Evolutionary conservation across 2,329 filamentous ascomycete genomes (phyloP).

Genomic region (Colletotrichum tanaceti): DNA sequence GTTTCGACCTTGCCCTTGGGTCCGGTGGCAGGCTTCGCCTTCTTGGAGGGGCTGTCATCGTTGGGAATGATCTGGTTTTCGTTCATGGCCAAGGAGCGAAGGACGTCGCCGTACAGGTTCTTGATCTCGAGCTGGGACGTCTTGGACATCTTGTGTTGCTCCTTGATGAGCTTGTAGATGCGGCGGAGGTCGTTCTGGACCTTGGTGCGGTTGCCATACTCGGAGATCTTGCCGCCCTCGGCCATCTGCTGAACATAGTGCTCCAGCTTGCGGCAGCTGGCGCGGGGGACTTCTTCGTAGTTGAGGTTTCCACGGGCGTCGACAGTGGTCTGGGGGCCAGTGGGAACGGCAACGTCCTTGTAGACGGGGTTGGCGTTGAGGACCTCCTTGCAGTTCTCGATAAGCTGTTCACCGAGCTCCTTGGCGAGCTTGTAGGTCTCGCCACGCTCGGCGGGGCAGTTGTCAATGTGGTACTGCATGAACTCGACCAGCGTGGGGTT

Average conservation of each 20-base stretch:
- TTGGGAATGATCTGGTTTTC: conserved; percentile 96
- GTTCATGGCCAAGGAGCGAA: conserved; percentile 96
- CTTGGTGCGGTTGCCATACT: conserved; percentile 98
- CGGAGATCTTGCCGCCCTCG: conserved; percentile 96
- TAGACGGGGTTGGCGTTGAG: conserved; percentile 86
- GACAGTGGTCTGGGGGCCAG: conserved; percentile 91
- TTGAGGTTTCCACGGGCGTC: conserved; percentile 92
- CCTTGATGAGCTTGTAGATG: conserved; percentile 98
- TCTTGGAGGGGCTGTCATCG: conserved; percentile 68
- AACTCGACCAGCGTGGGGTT: conserved; percentile 96
- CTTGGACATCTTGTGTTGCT: conserved; percentile 98
- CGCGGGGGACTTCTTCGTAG: conserved; percentile 87
- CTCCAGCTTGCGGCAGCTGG: conserved; percentile 94
- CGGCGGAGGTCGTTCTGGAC: conserved; percentile 94
- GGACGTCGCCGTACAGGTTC: conserved; percentile 90
- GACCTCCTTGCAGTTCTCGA: conserved; percentile 97
- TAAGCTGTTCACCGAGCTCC: conserved; percentile 89
- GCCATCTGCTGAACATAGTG: conserved; percentile 99
- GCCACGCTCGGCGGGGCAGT: conserved; percentile 94
- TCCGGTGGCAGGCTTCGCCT: conserved; percentile 65
- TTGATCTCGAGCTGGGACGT: conserved; percentile 97
- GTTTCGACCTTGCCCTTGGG: conserved; percentile 94
- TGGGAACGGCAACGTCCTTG: conserved; percentile 95
- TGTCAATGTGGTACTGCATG: conserved; percentile 99
- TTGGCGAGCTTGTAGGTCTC: conserved; percentile 99